These are phyloP conservation scores for Trifolium repens DNA, from an alignment of 306 rosid genomes.

Conservation along the genomic window DNA sequence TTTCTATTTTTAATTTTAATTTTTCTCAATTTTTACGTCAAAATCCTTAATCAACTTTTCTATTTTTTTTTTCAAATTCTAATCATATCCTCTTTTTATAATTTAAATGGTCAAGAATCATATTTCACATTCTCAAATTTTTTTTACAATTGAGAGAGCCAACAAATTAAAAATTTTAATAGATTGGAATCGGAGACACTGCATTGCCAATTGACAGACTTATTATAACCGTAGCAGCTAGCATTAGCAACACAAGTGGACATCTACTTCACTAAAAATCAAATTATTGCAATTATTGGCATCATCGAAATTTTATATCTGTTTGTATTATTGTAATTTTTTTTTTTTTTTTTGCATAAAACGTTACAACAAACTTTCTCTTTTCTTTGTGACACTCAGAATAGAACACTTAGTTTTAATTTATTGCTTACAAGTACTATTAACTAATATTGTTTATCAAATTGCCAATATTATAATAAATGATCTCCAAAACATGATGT, in stretches of 20 bases:
- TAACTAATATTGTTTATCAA: conserved; percentile 4
- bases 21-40: too few species aligned
- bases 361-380: background rate
- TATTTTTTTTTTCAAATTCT: too few species aligned
- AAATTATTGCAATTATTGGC: conserved; percentile 5
- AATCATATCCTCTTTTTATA: too few species aligned
- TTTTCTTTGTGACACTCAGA: background rate
- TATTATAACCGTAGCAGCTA: background rate
- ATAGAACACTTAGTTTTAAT: conserved; percentile 2
- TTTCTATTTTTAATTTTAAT: too few species aligned
- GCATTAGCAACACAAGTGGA: conserved; percentile 1
- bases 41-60: too few species aligned
- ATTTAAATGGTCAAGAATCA: too few species aligned
- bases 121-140: too few species aligned
- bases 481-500: background rate
- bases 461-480: background rate
- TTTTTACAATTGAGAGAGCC: too few species aligned
- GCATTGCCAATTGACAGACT: too few species aligned
- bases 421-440: background rate
- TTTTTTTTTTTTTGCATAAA: background rate
- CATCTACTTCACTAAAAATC: background rate
- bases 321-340: too few species aligned
- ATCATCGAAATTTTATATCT: background rate
- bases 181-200: too few species aligned
- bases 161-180: too few species aligned